Evolutionary conservation across 2,329 filamentous ascomycete genomes (phyloP), one percentile per base, ranked within the genome.

Genomic region (Clarireedia homoeocarpa): DNA sequence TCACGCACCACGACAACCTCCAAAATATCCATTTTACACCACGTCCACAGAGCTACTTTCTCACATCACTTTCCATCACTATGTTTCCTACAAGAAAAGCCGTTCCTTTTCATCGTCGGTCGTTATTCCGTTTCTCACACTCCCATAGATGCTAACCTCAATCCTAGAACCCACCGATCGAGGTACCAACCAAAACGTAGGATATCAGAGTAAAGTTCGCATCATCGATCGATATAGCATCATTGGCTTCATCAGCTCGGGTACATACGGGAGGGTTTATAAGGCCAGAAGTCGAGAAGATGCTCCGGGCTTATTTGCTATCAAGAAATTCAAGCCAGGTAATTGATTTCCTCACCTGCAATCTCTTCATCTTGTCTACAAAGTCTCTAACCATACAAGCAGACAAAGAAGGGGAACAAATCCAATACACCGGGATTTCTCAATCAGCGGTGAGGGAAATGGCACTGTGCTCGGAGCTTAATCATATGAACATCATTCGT

Each of bases 381-480:
- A 2, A 17, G 15, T 39, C 15, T 39, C 6, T 24, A 40, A 45
- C 12, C 27, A 57, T 94, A 99, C 73, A 97, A 97, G 75, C 36
- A 57, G 94, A 99, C 73, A 99, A 97, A 75, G 94, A 99, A 73
- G 94, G 94, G 56, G 94, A 99, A 71, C 83, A 88, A 66, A 77
- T 96, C 48, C 88, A 95, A 66, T 99, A 99, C 72, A 97, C 94
- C 0, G 94, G 94, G 59, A 95, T 99, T 62, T 97, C 94, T 0
- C 94, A 99, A 71, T 96, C 91, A 14, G 94, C 94, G 4, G 89
- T 96, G 62, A 89, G 94, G 53, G 94, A 99, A 72, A 99, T 99
- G 91, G 90, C 92, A 15, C 77, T 99, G 0, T 99, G 94, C 73
- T 94, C 89, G 39, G 94, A 99, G 70, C 79, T 99, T 26, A 84